Evolutionary conservation across 2,329 filamentous ascomycete genomes (phyloP).

Genomic region (Paraconiothyrium sp.): DNA sequence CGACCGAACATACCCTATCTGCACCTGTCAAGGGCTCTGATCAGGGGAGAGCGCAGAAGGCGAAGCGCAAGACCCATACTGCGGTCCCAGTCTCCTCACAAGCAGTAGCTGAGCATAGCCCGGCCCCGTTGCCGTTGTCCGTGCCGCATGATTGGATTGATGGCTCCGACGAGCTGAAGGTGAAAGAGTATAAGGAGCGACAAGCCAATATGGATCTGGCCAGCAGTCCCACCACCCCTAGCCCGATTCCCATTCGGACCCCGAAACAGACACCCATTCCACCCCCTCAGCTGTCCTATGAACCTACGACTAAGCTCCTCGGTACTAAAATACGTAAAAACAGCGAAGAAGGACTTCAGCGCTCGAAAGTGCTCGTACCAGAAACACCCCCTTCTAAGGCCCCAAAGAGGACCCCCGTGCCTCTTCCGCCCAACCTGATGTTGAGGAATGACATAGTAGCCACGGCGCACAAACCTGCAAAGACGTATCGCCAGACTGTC

Average conservation of each 20-base stretch:
- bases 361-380: slow-evolving; percentile 14
- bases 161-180: slow-evolving; percentile 1
- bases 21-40: neutral
- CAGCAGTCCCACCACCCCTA: neutral
- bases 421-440: slow-evolving; percentile 7
- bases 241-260: neutral
- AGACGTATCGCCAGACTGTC: neutral
- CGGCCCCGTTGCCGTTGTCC: neutral
- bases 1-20: neutral
- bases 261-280: slow-evolving; percentile 15
- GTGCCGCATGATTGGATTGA: slow-evolving; percentile 2
- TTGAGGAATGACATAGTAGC: neutral
- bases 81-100: neutral
- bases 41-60: slow-evolving; percentile 9
- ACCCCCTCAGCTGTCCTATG: slow-evolving; percentile 3
- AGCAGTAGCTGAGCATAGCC: neutral
- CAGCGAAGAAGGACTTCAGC: neutral
- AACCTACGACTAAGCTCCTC: neutral
- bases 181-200: slow-evolving; percentile 16
- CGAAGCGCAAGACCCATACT: slow-evolving; percentile 7
- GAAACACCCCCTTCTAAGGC: slow-evolving; percentile 19
- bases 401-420: slow-evolving; percentile 15
- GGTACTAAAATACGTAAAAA: neutral
- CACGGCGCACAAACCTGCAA: neutral
- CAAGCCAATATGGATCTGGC: neutral